Evolutionary conservation across 208 protist genomes (phyloP), one percentile per base, ranked within the genome.

Genomic region (Trypanosoma platydactyli): DNA sequence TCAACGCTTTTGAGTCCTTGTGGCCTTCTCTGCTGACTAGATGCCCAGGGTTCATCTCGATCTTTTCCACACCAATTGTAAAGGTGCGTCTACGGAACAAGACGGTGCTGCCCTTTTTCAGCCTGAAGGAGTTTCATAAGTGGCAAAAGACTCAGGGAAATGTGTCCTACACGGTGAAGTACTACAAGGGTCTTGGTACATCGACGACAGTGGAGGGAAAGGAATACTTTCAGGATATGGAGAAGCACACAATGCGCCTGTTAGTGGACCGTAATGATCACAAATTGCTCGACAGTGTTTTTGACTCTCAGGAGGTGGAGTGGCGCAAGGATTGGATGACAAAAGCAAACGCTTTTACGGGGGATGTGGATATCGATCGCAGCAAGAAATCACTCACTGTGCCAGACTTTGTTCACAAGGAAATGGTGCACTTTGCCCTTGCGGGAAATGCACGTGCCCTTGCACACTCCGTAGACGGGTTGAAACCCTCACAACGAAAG

Each of bases 51-150:
- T 94, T 89, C 79, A 86, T 95, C 70, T 92, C 88, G 0, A 80
- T 93, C 62, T 99, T 99, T 81, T 98, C 99, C 22, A 99, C 99
- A 7, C 99, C 99, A 6, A 99, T 99, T 70, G 97, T 99, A 11
- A 99, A 99, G 85, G 93, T 91, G 42, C 76, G 68, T 20, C 85
- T 96, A 67, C 86, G 87, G 20, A 91, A 95, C 15, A 80, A 84
- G 64, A 46, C 71, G 45, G 73, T 94, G 44, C 63, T 95, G 0
- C 66, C 87, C 33, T 99, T 99, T 76, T 99, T 98, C 84, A 99
- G 98, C 42, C 58, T 99, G 27, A 97, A 97, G 54, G 97, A 99
- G 69, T 99, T 97, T 81, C 82, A 99, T 50, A 70, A 76, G 33
- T 99, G 98, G 98, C 84, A 94, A 74, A 83, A 81, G 42, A 71